Base-by-base conservation (phyloP, 2,329 filamentous ascomycete genomes). In the Phialemonium atrogriseum region DNA sequence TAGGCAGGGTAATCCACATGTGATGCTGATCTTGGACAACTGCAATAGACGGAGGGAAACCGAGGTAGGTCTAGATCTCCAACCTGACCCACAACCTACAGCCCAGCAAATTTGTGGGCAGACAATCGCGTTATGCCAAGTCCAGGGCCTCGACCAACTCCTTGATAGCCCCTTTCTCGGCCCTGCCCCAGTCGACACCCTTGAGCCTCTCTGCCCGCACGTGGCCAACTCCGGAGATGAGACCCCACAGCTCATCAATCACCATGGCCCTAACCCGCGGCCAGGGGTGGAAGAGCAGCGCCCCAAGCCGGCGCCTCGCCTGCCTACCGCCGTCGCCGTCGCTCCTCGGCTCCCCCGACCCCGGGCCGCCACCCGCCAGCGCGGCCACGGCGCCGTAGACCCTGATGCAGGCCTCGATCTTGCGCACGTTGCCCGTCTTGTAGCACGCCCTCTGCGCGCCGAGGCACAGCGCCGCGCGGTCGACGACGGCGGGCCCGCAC, bases 211-310 rank as follows among this genome's bases (percentile, higher is more conserved):
- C 45, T 12, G 44, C 52, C 7, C 41, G 40, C 15, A 42, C 35
- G 8, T 49, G 51, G 6, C 43, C 40, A 18, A 51, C 50, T n/a
- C 31, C 34, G 7, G 49, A 50, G 18, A 38, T 33, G 34, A 70
- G 43, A 12, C 51, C 58, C 71, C 70, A 80, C 20, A 80, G 50
- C 53, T 75, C 72, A 43, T 81, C 77, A 5, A 75, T 66, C 11
- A 74, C 75, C 27, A 64, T 52, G 38, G 56, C 70, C 38, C 78
- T 60, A 44, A 93, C 77, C 47, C 73, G 73, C 5, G 88, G 86
- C 66, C 85, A 94, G 1, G 85, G 84, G 60, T 94, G 89, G 35
- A 76, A 57, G 40, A 94, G 61, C 63, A 94, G 73, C 14, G 71
- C 76, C 0, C 72, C 71, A 24, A 95, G 60, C 52, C 87, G 84